Conservation (phyloP, 331 rosid genomes). For the Malus hybrid region DNA sequence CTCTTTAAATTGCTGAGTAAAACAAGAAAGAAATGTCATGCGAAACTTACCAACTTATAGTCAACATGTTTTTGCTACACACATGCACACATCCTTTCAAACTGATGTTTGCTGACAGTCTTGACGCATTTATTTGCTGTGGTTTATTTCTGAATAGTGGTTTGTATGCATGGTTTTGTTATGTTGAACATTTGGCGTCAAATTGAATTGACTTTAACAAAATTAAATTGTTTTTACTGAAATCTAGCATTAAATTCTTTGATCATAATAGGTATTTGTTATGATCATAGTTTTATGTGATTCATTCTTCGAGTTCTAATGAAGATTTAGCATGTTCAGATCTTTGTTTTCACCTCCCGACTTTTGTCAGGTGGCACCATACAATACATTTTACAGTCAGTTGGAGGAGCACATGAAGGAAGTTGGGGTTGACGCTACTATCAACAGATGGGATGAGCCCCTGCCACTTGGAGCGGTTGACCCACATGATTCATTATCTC, state of each 20-base stretch:
- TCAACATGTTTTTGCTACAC: not conserved
- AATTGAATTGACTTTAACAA: not conserved
- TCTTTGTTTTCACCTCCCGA: conserved; percentile 1
- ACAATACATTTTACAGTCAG: conserved; percentile 80
- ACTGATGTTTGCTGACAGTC: not conserved
- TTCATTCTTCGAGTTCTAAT: not conserved
- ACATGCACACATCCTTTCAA: not conserved
- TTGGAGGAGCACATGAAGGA: conserved; percentile 86
- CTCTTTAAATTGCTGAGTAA: not conserved
- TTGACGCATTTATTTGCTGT: not conserved
- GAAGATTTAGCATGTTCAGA: conserved; percentile 1
- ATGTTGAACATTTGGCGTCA: not conserved
- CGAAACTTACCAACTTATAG: not conserved
- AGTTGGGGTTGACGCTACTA: conserved; percentile 67
- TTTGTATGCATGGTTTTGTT: not conserved
- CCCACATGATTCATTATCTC: conserved; percentile 98
- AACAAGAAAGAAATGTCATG: not conserved
- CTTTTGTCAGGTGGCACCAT: conserved; percentile 83
- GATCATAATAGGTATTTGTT: not conserved
- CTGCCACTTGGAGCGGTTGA: conserved; percentile 82
- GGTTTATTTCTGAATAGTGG: not conserved
- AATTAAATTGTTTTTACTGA: not conserved
- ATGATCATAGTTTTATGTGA: not conserved
- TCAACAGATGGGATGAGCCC: conserved; percentile 87
- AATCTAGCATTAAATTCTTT: not conserved